Evolutionary conservation across 2,329 filamentous ascomycete genomes (phyloP).

Genomic region (Thelonectria olida): DNA sequence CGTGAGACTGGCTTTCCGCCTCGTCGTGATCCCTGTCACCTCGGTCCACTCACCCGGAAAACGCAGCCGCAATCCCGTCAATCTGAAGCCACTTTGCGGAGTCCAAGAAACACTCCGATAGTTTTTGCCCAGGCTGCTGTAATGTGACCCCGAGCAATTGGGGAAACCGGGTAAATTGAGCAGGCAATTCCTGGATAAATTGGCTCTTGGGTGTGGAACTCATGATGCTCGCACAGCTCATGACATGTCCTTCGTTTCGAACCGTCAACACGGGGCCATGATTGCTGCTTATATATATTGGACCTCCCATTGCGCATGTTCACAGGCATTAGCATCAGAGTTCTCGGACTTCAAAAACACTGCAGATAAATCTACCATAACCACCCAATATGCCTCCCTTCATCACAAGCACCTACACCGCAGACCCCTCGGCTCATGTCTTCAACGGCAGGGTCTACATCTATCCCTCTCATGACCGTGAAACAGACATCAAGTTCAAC

Average conservation of each 20-base stretch:
- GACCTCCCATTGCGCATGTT: background rate
- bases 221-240: conserved; percentile 8
- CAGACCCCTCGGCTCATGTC: conserved; percentile 82
- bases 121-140: background rate
- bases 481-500: conserved; percentile 78
- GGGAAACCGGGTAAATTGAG: conserved; percentile 36
- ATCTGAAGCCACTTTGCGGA: conserved; percentile 20
- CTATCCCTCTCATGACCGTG: conserved; percentile 83
- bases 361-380: background rate
- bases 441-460: conserved; percentile 81
- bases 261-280: conserved; percentile 30
- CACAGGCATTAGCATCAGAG: background rate
- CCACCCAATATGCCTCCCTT: conserved; percentile 60
- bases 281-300: conserved; percentile 13
- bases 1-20: background rate
- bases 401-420: conserved; percentile 80
- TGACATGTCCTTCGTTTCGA: conserved; percentile 1
- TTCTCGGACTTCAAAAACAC: background rate
- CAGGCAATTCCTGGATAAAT: conserved; percentile 36
- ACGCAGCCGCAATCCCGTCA: conserved; percentile 25
- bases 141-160: background rate
- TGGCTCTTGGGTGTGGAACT: conserved; percentile 4
- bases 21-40: background rate
- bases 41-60: conserved; percentile 20
- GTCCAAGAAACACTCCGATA: background rate